Conservation (phyloP, 371 early-diverging fungal species). For the Mortierella sp. region DNA sequence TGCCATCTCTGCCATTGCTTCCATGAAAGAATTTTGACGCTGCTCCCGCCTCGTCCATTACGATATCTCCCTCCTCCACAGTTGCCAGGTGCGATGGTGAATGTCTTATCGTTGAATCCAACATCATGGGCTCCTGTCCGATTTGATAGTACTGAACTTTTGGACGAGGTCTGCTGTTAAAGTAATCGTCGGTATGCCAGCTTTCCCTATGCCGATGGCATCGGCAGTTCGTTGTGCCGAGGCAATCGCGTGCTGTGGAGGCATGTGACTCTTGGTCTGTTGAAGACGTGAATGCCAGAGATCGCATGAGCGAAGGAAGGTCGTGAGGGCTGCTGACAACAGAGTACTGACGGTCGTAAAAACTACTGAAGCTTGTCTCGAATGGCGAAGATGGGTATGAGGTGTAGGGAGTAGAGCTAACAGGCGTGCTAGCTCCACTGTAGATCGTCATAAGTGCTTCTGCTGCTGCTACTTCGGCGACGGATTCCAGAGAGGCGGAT, state of each 20-base stretch:
- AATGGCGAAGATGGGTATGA: slow-evolving; percentile 46
- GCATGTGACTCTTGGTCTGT: slow-evolving; percentile 11
- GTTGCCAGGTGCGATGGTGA: neutral
- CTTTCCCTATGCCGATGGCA: slow-evolving; percentile 11
- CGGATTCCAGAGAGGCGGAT: slow-evolving; percentile 38
- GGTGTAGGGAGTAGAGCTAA: slow-evolving; percentile 42
- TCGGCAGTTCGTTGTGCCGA: slow-evolving; percentile 6
- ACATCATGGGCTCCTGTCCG: slow-evolving; percentile 19
- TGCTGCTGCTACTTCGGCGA: slow-evolving; percentile 45
- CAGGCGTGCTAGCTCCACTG: slow-evolving; percentile 38
- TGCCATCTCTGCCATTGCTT: neutral
- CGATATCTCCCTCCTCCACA: neutral
- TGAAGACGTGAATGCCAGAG: slow-evolving; percentile 25
- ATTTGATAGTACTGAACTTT: slow-evolving; percentile 33
- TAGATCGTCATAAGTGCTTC: slow-evolving; percentile 49
- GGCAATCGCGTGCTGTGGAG: slow-evolving; percentile 4
- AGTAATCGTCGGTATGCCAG: slow-evolving; percentile 26
- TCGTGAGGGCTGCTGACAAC: slow-evolving; percentile 24
- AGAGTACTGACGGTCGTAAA: slow-evolving; percentile 23
- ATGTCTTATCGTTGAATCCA: neutral
- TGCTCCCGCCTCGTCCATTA: slow-evolving; percentile 3
- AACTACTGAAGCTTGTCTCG: slow-evolving; percentile 13
- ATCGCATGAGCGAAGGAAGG: slow-evolving; percentile 6
- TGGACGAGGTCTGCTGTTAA: slow-evolving; percentile 21
- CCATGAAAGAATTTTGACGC: too few species aligned